These are phyloP conservation scores for Albugo candida DNA, from an alignment of 352 stramenopile species.

Conservation along the genomic window DNA sequence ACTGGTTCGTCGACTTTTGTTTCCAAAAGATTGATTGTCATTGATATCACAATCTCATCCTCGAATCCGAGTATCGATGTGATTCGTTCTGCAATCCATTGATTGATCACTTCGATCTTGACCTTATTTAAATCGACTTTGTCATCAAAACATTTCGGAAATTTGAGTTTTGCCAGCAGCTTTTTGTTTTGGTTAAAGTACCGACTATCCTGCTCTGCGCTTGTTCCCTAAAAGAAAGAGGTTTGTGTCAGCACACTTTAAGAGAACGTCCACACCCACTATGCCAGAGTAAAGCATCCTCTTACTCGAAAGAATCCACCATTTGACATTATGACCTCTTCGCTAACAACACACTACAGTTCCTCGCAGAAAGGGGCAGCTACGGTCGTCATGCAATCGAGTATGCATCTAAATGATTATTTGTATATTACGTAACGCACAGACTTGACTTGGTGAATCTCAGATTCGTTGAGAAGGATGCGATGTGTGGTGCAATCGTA, in stretches of 20 bases:
- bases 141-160: slow-evolving; percentile 56
- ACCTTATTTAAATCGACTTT: slow-evolving; percentile 77
- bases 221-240: slow-evolving; percentile 20
- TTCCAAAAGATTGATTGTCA: slow-evolving; percentile 73
- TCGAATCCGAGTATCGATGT: slow-evolving; percentile 80
- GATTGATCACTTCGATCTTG: slow-evolving; percentile 77
- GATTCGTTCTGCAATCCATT: slow-evolving; percentile 77
- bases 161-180: slow-evolving; percentile 66
- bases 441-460: too few relatives aligned
- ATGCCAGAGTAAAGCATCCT: too few relatives aligned
- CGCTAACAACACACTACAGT: too few relatives aligned
- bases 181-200: slow-evolving; percentile 81
- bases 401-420: too few relatives aligned
- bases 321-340: too few relatives aligned
- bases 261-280: too few relatives aligned
- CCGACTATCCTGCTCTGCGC: slow-evolving; percentile 60
- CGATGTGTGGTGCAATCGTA: too few relatives aligned
- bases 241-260: not conserved
- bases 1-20: slow-evolving; percentile 24
- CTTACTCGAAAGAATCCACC: not conserved
- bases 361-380: too few relatives aligned
- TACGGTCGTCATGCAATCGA: too few relatives aligned
- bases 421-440: too few relatives aligned
- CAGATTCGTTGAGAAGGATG: too few relatives aligned
- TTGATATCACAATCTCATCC: slow-evolving; percentile 81